These are phyloP conservation scores for Persicaria tinctoria DNA, from an alignment of 148 eudicot species.

Conservation along the genomic window DNA sequence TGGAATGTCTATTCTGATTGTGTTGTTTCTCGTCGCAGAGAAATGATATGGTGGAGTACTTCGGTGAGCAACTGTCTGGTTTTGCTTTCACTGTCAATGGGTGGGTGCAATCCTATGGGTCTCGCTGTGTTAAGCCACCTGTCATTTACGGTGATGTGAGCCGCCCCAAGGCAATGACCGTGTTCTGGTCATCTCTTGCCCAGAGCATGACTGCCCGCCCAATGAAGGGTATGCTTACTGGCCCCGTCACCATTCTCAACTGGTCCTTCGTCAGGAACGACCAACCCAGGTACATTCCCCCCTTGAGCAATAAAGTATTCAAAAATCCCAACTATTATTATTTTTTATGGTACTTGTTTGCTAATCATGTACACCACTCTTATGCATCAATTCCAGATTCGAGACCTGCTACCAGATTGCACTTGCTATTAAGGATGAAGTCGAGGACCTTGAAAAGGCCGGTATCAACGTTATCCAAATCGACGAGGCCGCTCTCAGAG, in stretches of 20 bases:
- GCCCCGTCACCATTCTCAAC: slow-evolving; percentile 71
- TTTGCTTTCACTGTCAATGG: slow-evolving; percentile 77
- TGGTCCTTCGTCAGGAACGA: slow-evolving; percentile 74
- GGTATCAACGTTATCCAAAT: slow-evolving; percentile 17
- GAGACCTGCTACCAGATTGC: slow-evolving; percentile 21
- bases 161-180: slow-evolving; percentile 77
- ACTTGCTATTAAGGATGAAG: slow-evolving; percentile 18
- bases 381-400: slow-evolving; percentile 3
- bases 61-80: slow-evolving; percentile 77
- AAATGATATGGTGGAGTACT: slow-evolving; percentile 88
- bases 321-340: too few species aligned
- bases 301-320: too few species aligned
- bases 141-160: slow-evolving; percentile 87
- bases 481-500: slow-evolving; percentile 18
- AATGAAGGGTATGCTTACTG: slow-evolving; percentile 90
- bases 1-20: neutral
- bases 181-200: slow-evolving; percentile 70
- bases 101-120: slow-evolving; percentile 86
- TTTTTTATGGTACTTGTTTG: neutral
- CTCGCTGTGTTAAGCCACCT: slow-evolving; percentile 87
- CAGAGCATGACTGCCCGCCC: slow-evolving; percentile 69
- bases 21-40: slow-evolving; percentile 28
- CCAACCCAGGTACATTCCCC: slow-evolving; percentile 38
- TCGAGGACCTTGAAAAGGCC: slow-evolving; percentile 19
- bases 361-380: neutral